Percentiles rank a stretch among this genome's conserved stretches.
Evolutionary conservation across 805 yeast genomes (phyloP).

Genomic region (Candida chilensis): DNA sequence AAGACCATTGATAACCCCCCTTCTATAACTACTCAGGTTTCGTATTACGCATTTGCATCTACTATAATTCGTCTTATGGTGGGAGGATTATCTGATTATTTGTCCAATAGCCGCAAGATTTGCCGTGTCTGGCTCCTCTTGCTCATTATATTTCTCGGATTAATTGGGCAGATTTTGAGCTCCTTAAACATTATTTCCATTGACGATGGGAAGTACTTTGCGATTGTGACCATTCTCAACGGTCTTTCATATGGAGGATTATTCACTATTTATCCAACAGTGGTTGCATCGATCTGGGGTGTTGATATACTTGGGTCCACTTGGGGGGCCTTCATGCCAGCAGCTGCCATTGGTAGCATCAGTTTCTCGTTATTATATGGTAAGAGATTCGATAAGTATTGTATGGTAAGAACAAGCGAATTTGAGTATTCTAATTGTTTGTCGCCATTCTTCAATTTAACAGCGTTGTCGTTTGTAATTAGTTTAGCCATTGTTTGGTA

Average conservation of each 20-base stretch:
- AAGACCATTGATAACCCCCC: constrained; percentile 19
- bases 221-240: constrained; percentile 31
- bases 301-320: constrained; percentile 82
- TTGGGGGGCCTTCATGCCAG: constrained; percentile 85
- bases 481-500: constrained; percentile 1
- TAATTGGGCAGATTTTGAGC: constrained; percentile 15
- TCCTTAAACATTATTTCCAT: constrained; percentile 1
- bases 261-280: constrained; percentile 81
- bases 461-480: constrained; percentile 1
- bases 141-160: constrained; percentile 15
- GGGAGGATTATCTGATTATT: constrained; percentile 62
- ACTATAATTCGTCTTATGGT: constrained; percentile 59
- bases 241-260: constrained; percentile 78
- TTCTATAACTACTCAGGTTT: constrained; percentile 39
- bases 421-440: constrained; percentile 4
- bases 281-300: constrained; percentile 82
- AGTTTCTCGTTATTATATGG: constrained; percentile 68
- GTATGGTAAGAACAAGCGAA: constrained; percentile 8
- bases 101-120: constrained; percentile 21
- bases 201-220: constrained; percentile 1
- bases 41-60: constrained; percentile 54
- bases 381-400: constrained; percentile 38
- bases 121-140: constrained; percentile 23
- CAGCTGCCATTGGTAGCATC: constrained; percentile 79
- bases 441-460: constrained; percentile 2